phyloP scores from a whole-genome alignment of 2,329 filamentous ascomycete genomes.

The Lachnellula hyalina region DNA sequence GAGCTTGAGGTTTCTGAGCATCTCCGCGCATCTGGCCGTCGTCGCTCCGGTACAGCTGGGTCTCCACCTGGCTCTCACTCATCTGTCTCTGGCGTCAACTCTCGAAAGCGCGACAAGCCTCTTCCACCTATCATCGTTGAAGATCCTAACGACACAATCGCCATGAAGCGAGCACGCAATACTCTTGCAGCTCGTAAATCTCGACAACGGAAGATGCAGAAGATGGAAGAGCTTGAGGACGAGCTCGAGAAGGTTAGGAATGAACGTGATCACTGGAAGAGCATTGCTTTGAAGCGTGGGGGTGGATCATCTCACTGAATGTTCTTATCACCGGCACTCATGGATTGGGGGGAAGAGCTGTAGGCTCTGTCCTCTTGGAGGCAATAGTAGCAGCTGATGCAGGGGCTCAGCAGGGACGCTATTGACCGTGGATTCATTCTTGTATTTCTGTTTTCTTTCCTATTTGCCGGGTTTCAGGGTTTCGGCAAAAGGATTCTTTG shows the following conservation, averaged over 20 bases:
- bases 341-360: constrained; percentile 29
- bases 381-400: constrained; percentile 27
- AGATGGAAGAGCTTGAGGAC: constrained; percentile 68
- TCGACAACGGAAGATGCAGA: constrained; percentile 75
- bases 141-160: constrained; percentile 68
- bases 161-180: constrained; percentile 89
- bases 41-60: constrained; percentile 35
- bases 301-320: constrained; percentile 19
- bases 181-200: constrained; percentile 92
- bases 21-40: constrained; percentile 37
- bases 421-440: constrained; percentile 23
- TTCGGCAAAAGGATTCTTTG: constrained; percentile 1
- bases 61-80: constrained; percentile 52
- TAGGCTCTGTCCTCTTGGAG: constrained; percentile 24
- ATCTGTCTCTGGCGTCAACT: constrained; percentile 61
- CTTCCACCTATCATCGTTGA: constrained; percentile 72
- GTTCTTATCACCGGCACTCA: constrained; percentile 28
- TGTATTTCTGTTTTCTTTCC: constrained; percentile 13
- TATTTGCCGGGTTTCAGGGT: background rate
- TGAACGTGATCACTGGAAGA: constrained; percentile 62
- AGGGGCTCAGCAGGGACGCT: constrained; percentile 28
- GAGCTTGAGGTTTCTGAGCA: constrained; percentile 44
- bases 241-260: constrained; percentile 64
- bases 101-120: constrained; percentile 75
- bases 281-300: constrained; percentile 23